phyloP scores from a whole-genome alignment of 2,329 filamentous ascomycete species.

The Hypoxylon sp. region DNA sequence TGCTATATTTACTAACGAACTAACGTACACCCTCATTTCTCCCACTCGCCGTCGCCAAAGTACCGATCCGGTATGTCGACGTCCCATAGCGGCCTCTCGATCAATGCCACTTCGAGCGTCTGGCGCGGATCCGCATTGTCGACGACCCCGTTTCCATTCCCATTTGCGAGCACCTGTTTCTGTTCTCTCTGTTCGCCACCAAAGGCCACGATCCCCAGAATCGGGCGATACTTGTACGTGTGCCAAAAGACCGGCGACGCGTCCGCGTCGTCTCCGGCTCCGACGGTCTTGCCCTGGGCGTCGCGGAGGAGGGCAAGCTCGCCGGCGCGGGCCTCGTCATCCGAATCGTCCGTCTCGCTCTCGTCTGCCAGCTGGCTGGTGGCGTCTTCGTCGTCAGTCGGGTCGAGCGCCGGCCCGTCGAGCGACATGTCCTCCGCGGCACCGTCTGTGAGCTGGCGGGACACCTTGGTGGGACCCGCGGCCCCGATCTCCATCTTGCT shows the following conservation, averaged over 20 bases:
- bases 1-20: not conserved
- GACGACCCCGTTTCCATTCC: not conserved
- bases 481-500: constrained; percentile 58
- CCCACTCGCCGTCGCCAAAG: constrained; percentile 64
- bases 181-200: constrained; percentile 43
- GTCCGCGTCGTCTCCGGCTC: constrained; percentile 28
- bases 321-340: constrained; percentile 45
- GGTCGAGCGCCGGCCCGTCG: constrained; percentile 37
- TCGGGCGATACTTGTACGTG: constrained; percentile 93
- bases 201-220: constrained; percentile 73
- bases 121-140: constrained; percentile 27
- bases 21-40: constrained; percentile 45
- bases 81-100: constrained; percentile 88
- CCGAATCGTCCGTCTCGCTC: constrained; percentile 47
- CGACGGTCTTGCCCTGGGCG: constrained; percentile 40
- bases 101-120: constrained; percentile 79
- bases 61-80: constrained; percentile 78
- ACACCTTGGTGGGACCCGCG: constrained; percentile 41
- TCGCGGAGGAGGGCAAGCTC: constrained; percentile 44
- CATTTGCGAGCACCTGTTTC: constrained; percentile 43
- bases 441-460: constrained; percentile 34
- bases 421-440: constrained; percentile 40
- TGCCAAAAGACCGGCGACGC: constrained; percentile 66
- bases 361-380: constrained; percentile 40
- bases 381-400: constrained; percentile 45